These are phyloP conservation scores for Pseudocercospora macadamiae DNA, from an alignment of 2,329 filamentous ascomycete genomes.

Conservation along the genomic window DNA sequence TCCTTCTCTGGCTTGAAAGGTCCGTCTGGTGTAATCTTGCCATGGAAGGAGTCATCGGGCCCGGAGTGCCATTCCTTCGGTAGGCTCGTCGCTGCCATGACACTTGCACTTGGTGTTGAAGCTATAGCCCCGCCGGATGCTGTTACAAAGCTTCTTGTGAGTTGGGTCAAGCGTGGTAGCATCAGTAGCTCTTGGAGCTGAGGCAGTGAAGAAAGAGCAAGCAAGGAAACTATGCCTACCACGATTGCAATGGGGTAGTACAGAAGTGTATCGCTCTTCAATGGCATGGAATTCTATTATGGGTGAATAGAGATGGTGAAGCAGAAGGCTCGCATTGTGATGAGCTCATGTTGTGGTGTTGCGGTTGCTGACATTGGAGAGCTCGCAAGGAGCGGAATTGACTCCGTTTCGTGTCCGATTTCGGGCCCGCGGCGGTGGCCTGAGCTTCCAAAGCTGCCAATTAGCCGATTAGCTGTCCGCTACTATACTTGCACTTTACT, in stretches of 20 bases:
- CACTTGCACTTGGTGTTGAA: not conserved
- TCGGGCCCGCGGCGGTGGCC: no score
- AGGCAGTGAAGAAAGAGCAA: not conserved
- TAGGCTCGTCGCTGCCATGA: not conserved
- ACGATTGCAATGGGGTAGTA: not conserved
- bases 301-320: no score
- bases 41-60: conserved; percentile 55
- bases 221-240: conserved; percentile 1
- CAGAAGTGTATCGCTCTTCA: not conserved
- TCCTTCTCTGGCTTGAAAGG: conserved; percentile 55
- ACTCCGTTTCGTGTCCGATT: no score
- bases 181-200: not conserved
- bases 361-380: no score
- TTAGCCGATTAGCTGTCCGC: no score
- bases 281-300: not conserved
- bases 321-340: no score
- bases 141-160: conserved; percentile 7
- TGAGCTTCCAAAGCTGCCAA: no score
- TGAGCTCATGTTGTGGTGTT: no score
- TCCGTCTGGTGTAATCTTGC: conserved; percentile 50
- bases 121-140: not conserved
- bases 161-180: conserved; percentile 11
- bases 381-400: no score
- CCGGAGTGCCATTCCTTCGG: conserved; percentile 33
- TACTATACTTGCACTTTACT: no score